Evolutionary conservation across 177 flowering plant species (phyloP), one percentile per base, ranked within the genome.

Genomic region (Tripterygium wilfordii): DNA sequence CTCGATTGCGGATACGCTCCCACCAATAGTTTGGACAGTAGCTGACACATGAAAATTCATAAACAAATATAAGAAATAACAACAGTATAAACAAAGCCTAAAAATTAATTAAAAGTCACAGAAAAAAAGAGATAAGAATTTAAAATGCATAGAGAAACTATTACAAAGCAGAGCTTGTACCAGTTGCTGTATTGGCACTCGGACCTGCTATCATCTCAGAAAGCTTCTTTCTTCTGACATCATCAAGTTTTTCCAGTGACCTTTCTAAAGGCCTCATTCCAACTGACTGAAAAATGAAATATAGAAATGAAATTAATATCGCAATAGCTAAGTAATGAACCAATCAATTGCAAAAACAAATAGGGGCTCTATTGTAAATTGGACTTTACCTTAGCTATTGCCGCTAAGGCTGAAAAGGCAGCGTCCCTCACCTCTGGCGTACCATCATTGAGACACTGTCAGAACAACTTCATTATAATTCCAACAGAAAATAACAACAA

Each of bases 361-460:
- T 12, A 6, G 16, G 9, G 21, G 42, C 28, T n/a, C 3, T 73
- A n/a, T n/a, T n/a, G n/a, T n/a, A n/a, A n/a, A n/a, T n/a, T n/a
- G n/a, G n/a, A n/a, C n/a, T n/a, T n/a, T n/a, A 90, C 99, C 99
- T 90, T 90, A 14, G 96, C 99, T 48, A 90, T 71, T 31, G 97
- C 99, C 30, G 99, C 89, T 82, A 92, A 70, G 57, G 65, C 92
- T 49, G 94, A 77, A 75, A 92, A 92, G 21, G 99, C 79, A 14
- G 97, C 96, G 79, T 92, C 99, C 65, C 99, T 82, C 40, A 92
- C 99, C 31, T 92, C 99, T 10, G 97, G 97, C 26, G 99, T 92
- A 29, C 96, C 95, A 63, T 92, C 99, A 69, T 89, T 82, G 28
- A 92, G 82, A 61, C 89, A 74, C 99, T 92, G 42, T 63, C 74